Conservation (phyloP, 2,329 filamentous ascomycete genomes). For the Elsinoe necatrix region DNA sequence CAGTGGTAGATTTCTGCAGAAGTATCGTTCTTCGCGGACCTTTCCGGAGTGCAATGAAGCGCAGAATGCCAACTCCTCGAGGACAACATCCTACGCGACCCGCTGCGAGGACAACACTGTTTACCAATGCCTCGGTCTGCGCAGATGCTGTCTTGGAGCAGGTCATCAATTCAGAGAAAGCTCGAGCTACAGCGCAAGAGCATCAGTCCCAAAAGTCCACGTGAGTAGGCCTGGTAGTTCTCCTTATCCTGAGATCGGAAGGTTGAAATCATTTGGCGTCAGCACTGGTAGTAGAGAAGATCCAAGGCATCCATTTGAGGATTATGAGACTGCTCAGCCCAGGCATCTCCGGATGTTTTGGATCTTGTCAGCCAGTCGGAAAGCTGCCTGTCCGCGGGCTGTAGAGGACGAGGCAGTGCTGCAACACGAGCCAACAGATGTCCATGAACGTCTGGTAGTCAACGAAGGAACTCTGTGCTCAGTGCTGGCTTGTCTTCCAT, state of each 20-base stretch:
- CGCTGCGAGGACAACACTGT: not conserved
- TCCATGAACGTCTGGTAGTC: not conserved
- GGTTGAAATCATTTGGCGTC: not conserved
- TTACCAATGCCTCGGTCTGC: not conserved
- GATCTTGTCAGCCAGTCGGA: not conserved
- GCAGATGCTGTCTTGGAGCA: not conserved
- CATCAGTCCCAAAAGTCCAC: too few relatives aligned
- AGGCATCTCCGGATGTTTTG: not conserved
- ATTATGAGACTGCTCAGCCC: not conserved
- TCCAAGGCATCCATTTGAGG: not conserved
- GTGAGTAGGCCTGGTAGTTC: too few relatives aligned
- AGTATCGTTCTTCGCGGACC: not conserved
- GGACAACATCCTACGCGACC: not conserved
- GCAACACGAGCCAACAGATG: conserved; percentile 1
- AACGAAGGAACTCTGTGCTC: not conserved
- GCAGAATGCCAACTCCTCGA: not conserved
- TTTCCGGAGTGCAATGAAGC: not conserved
- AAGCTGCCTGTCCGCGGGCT: not conserved
- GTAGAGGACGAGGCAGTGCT: not conserved
- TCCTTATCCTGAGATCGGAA: not conserved
- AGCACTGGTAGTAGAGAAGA: not conserved
- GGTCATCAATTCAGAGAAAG: too few relatives aligned
- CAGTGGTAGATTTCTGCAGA: not conserved
- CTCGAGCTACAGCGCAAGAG: too few relatives aligned
- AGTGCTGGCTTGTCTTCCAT: not conserved